phyloP scores from a whole-genome alignment of 1,284 basidiomycete genomes.

The Bjerkandera adusta region DNA sequence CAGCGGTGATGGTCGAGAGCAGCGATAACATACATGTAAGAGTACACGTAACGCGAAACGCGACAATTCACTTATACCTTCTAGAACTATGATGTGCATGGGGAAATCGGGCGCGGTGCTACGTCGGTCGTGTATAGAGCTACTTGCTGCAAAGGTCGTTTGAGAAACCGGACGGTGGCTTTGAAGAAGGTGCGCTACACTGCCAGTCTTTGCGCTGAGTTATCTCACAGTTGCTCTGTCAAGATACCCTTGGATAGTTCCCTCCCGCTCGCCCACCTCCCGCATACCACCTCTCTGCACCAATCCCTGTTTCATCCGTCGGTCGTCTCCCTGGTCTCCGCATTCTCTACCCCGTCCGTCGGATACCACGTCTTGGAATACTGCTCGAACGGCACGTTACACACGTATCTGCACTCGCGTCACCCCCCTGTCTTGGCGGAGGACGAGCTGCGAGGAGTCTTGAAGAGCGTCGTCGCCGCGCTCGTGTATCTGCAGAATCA shows the following conservation, averaged over 20 bases:
- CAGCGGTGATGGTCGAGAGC: too few relatives aligned
- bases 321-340: conserved; percentile 45
- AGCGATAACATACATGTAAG: too few relatives aligned
- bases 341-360: conserved; percentile 33
- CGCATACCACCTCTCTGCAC: conserved; percentile 30
- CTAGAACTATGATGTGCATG: conserved; percentile 41
- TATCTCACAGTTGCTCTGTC: conserved; percentile 10
- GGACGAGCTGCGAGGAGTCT: conserved; percentile 35
- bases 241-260: conserved; percentile 8
- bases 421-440: conserved; percentile 29
- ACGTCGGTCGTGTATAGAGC: conserved; percentile 36
- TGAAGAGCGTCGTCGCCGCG: conserved; percentile 40
- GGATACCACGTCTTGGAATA: conserved; percentile 44
- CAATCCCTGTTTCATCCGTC: conserved; percentile 47
- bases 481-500: conserved; percentile 43
- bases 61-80: too few relatives aligned
- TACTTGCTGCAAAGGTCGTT: conserved; percentile 39
- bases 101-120: conserved; percentile 30
- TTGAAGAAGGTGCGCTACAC: conserved; percentile 34
- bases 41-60: too few relatives aligned
- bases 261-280: background rate
- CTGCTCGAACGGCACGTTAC: conserved; percentile 41
- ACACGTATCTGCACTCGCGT: conserved; percentile 28
- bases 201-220: conserved; percentile 10
- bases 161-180: conserved; percentile 38